Percentiles rank a stretch among this genome's conserved stretches.
phyloP scores from a whole-genome alignment of 371 early-diverging fungal species.

The Chytridium lagenaria region DNA sequence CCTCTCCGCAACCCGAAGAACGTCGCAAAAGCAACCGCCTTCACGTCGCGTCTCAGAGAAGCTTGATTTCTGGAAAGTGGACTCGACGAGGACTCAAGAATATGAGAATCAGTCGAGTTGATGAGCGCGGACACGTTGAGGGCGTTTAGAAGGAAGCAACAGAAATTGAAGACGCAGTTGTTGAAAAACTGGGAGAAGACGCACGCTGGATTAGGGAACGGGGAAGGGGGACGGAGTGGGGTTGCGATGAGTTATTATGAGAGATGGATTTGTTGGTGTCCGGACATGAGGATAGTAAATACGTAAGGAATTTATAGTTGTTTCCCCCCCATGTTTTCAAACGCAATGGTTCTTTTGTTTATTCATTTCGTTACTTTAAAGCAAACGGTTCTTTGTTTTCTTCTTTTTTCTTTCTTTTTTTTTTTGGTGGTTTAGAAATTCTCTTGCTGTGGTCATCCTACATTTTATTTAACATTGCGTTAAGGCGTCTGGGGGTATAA shows the following conservation, averaged over 20 bases:
- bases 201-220: neutral
- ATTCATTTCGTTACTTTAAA: constrained; percentile 9
- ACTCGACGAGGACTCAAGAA: constrained; percentile 38
- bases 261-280: constrained; percentile 53
- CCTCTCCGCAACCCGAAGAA: constrained; percentile 43
- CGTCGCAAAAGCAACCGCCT: constrained; percentile 48
- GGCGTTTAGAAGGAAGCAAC: constrained; percentile 38
- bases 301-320: constrained; percentile 41
- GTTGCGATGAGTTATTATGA: constrained; percentile 55
- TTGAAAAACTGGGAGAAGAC: neutral
- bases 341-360: constrained; percentile 22
- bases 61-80: constrained; percentile 46
- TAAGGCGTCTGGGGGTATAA: constrained; percentile 61
- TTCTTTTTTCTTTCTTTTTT: neutral
- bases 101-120: constrained; percentile 43
- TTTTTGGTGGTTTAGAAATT: neutral
- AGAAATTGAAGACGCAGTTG: constrained; percentile 29
- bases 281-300: constrained; percentile 59
- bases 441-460: neutral
- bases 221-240: constrained; percentile 23
- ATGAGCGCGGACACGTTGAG: constrained; percentile 39
- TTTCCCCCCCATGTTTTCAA: neutral
- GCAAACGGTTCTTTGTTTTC: neutral
- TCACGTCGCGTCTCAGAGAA: constrained; percentile 44
- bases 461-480: too few species aligned